Percentiles rank a stretch among this genome's conserved stretches.
Evolutionary conservation across 108 stramenopile species (phyloP).

Genomic region (Cyclotella sp.): DNA sequence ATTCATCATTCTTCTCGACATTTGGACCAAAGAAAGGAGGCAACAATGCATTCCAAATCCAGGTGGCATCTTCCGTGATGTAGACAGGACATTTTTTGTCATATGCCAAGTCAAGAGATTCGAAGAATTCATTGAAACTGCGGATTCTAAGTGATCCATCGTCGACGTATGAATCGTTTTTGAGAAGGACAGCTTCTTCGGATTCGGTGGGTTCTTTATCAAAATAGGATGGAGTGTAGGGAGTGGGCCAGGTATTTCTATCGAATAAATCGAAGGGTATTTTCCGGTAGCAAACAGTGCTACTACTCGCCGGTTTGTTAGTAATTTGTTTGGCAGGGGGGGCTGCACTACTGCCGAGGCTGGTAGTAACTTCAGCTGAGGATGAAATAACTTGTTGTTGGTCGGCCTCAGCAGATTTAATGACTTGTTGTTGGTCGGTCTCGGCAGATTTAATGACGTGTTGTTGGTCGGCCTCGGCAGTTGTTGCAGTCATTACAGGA

Average conservation of each 20-base stretch:
- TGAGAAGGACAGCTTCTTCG: neutral
- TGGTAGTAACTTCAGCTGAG: too few species aligned
- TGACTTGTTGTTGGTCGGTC: too few species aligned
- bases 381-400: too few species aligned
- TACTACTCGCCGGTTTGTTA: too few species aligned
- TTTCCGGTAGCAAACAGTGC: neutral
- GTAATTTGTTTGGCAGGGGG: too few species aligned
- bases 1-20: neutral
- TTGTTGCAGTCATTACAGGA: too few species aligned
- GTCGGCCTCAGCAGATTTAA: too few species aligned
- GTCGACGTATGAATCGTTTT: neutral
- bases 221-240: slow-evolving; percentile 7
- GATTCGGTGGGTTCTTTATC: neutral
- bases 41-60: neutral
- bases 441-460: too few species aligned
- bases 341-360: too few species aligned
- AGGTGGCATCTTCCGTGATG: neutral
- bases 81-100: slow-evolving; percentile 2
- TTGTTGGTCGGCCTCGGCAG: too few species aligned
- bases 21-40: slow-evolving; percentile 1
- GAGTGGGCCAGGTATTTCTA: neutral
- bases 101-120: slow-evolving; percentile 5
- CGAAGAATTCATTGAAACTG: slow-evolving; percentile 1
- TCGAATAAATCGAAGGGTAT: slow-evolving; percentile 2
- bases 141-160: neutral